Base-by-base conservation (phyloP, 352 stramenopile species). In the Pythium rishiriense region DNA sequence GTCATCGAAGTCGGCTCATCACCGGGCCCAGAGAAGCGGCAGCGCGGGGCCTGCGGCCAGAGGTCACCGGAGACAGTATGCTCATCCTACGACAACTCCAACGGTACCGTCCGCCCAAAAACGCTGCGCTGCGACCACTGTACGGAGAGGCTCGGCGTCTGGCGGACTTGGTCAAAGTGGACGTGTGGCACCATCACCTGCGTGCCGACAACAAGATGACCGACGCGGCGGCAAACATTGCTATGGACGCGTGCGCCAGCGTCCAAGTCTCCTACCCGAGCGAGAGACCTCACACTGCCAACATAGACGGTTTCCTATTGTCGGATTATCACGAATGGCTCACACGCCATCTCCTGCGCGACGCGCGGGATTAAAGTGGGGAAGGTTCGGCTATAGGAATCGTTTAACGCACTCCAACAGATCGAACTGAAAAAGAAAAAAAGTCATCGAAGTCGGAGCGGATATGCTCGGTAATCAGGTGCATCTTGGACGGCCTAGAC, bases 161-260 rank as follows among this genome's bases (percentile, higher is more conserved):
- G 15, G 55, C 55, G 12, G 55, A 62, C n/a, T 2, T 15, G n/a
- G 8, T 43, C 3, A 11, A 31, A 0, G 43, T 62, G 1, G 1
- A 10, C 10, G 10, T 14, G 19, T 62, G 55, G 55, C 43, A 37
- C 4, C 55, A 62, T 24, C 55, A 62, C 29, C 22, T 33, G 5
- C 25, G 55, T 1, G 43, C 43, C 4, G 24, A 19, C 55, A 62
- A 62, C 55, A 62, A 62, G 14, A 62, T 62, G 42, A 43, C 29
- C 12, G 42, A 62, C 29, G 28, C 25, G 10, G 55, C 55, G 42
- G 55, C 55, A 4, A 54, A 54, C 26, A 14, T 62, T 10, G 55
- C 55, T 28, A 47, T 62, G 55, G 43, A 62, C 29, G 24, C 29
- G 6, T 4, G 41, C 24, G 7, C 8, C 41, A 62, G 54, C 24